Conservation (phyloP, 2,329 filamentous ascomycete species). For the Fusarium sp. region DNA sequence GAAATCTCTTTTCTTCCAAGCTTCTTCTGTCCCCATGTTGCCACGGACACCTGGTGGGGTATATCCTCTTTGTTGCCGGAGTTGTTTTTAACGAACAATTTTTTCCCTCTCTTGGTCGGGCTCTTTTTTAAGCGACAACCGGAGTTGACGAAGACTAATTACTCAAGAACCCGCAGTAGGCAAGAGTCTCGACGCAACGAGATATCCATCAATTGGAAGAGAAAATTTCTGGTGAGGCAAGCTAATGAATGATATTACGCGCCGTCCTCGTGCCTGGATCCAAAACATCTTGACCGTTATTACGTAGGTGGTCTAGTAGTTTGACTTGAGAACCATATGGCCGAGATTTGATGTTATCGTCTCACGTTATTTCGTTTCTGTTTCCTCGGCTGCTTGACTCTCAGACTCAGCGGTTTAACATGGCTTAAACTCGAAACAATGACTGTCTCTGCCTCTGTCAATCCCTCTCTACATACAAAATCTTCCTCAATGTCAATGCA, state of each 20-base stretch:
- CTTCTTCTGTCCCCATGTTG: slow-evolving; percentile 38
- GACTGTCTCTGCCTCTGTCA: not conserved
- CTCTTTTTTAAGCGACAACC: slow-evolving; percentile 32
- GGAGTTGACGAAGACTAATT: slow-evolving; percentile 46
- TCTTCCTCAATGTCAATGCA: not conserved
- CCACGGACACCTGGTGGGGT: slow-evolving; percentile 43
- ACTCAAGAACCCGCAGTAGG: slow-evolving; percentile 37
- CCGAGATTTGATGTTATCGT: slow-evolving; percentile 9
- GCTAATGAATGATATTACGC: slow-evolving; percentile 12
- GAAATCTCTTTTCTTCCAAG: slow-evolving; percentile 23
- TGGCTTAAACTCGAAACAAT: not conserved
- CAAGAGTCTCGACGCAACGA: slow-evolving; percentile 34
- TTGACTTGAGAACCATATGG: not conserved
- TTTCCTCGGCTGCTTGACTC: not conserved
- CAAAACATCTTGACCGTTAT: slow-evolving; percentile 1
- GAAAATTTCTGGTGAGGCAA: slow-evolving; percentile 25
- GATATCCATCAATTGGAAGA: slow-evolving; percentile 1
- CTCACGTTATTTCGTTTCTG: not conserved
- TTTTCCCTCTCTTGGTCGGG: slow-evolving; percentile 6
- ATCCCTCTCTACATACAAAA: not conserved
- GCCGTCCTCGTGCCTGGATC: slow-evolving; percentile 19
- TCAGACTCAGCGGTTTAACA: not conserved
- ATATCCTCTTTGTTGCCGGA: not conserved
- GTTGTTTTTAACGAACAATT: slow-evolving; percentile 7
- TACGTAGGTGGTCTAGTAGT: not conserved